Evolutionary conservation across 805 yeast genomes (phyloP), one percentile per base, ranked within the genome.

Genomic region (Isabelozyma pseudorhagii): DNA sequence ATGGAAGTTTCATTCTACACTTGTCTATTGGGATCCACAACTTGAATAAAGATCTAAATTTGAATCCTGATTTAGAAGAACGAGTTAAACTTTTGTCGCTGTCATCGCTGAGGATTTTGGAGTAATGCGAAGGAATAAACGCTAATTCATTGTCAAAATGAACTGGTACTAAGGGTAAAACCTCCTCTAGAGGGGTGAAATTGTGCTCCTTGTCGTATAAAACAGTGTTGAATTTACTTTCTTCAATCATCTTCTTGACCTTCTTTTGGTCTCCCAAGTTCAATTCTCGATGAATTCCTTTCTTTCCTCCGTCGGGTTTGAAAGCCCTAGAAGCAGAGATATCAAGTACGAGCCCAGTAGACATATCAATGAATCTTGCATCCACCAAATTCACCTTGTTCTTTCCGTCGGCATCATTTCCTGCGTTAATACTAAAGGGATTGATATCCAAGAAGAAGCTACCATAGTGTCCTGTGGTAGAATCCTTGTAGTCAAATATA

Each of bases 351-450:
- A 58, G 44, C 3, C 61, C 60, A 8, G 61, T 48, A 27, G 45
- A 44, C 10, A 51, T 48, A 43, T 58, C 62, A 21, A 58, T 57
- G 53, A 58, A 58, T 17, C 60, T 50, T 3, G 60, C 61, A 28
- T 58, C 60, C 7, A 58, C 52, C 38, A 44, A 47, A 46, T 57
- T 57, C 13, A 47, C 42, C 14, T 21, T 38, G 8, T 21, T 34
- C 42, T 36, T 39, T 7, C 44, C 44, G 4, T 41, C 44, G 25
- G 14, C 44, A 14, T 41, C 17, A 13, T 39, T 41, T 1, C 28
- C 28, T 13, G 8, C 15, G 4, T 41, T 41, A n/a, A 27, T n/a
- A 10, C 25, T 17, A 25, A 39, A 45, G 8, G 48, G 48, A 14
- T 45, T 45, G 17, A 45, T 29, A 14, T 45, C 48, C 17, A 45